These are phyloP conservation scores for Saccharomycopsis selenospora DNA, from an alignment of 805 yeast species.

Conservation along the genomic window DNA sequence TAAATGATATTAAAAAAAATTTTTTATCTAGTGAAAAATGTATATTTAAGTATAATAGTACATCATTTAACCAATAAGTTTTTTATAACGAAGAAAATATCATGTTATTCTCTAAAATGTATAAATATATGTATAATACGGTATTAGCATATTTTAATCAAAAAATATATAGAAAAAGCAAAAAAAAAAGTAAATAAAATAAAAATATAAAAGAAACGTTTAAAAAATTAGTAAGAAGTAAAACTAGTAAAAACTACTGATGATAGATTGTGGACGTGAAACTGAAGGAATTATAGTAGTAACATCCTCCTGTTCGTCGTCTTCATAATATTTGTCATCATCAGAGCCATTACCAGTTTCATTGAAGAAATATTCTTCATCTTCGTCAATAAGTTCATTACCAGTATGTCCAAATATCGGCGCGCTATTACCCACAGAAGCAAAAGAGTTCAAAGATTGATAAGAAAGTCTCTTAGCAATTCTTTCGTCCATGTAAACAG, in stretches of 20 bases:
- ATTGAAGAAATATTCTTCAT: constrained; percentile 7
- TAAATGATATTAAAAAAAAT: no score
- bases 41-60: no score
- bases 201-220: background rate
- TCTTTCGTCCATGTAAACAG: constrained; percentile 14
- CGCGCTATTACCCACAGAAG: background rate
- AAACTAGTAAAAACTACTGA: constrained; percentile 1
- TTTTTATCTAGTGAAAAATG: no score
- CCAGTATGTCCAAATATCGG: constrained; percentile 1
- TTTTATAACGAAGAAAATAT: no score
- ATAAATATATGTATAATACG: no score
- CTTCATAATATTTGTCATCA: constrained; percentile 6
- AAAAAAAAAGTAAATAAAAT: background rate
- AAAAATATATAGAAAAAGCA: background rate
- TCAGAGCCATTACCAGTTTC: constrained; percentile 1
- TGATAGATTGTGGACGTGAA: constrained; percentile 9
- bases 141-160: background rate
- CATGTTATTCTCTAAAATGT: no score
- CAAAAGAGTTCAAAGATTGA: constrained; percentile 16
- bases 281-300: constrained; percentile 15
- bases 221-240: background rate
- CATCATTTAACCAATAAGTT: no score
- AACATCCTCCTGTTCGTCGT: constrained; percentile 8
- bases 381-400: constrained; percentile 2
- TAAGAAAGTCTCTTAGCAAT: constrained; percentile 15